Percentiles rank a stretch among this genome's conserved stretches.
Conservation (phyloP, 176 grass and related monocot genomes). For the Cenchrus americanus region DNA sequence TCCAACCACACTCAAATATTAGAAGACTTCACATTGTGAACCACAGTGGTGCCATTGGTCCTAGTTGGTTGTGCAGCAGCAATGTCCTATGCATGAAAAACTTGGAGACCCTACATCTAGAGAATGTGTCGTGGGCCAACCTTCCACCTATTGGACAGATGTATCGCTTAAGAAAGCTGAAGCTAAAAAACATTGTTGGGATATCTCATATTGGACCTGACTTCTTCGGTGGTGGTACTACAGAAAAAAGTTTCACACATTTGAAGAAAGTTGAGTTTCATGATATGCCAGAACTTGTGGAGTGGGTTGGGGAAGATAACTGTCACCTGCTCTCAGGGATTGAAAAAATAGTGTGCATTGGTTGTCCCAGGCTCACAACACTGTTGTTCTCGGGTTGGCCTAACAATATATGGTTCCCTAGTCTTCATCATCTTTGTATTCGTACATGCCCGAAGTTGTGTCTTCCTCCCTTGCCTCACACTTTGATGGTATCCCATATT, state of each 20-base stretch:
- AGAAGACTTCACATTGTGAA: not conserved
- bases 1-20: not conserved
- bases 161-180: not conserved
- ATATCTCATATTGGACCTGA: not conserved
- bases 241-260: not conserved
- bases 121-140: not conserved
- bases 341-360: accelerated
- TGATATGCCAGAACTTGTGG: not conserved
- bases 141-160: constrained; percentile 21
- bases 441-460: not conserved
- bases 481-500: not conserved
- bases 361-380: not conserved
- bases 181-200: not conserved
- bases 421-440: not conserved
- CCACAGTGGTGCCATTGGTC: not conserved
- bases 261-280: not conserved
- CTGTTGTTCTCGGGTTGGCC: not conserved
- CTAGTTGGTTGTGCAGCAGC: not conserved
- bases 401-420: not conserved
- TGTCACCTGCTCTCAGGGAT: not conserved
- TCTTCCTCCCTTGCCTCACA: constrained; percentile 30
- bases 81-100: not conserved
- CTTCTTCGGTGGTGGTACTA: not conserved
- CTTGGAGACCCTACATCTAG: not conserved
- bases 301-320: constrained; percentile 3